Conservation (phyloP, 2,329 filamentous ascomycete genomes). For the Phoma sp. region DNA sequence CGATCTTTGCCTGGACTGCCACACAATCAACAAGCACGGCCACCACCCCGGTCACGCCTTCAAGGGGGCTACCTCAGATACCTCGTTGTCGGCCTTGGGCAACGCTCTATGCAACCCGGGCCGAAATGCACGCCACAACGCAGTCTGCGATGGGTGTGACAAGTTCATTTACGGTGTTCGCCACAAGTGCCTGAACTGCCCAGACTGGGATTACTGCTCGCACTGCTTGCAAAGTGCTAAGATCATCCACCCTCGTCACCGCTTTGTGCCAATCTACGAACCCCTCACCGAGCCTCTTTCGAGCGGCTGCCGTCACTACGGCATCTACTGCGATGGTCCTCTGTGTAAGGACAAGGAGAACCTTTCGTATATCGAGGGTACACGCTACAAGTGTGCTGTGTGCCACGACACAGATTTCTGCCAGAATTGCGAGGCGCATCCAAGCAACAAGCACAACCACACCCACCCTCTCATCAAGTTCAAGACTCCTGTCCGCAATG, state of each 20-base stretch:
- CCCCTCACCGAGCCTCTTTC: constrained; percentile 62
- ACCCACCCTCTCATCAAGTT: constrained; percentile 98
- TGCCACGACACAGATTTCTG: constrained; percentile 97
- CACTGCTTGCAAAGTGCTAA: constrained; percentile 73
- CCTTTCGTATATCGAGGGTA: constrained; percentile 74
- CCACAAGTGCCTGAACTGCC: constrained; percentile 96
- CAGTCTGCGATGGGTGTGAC: constrained; percentile 94
- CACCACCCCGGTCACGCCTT: constrained; percentile 92
- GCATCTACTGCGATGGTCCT: constrained; percentile 94
- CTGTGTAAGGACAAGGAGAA: constrained; percentile 71
- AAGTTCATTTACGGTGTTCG: constrained; percentile 86
- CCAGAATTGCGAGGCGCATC: constrained; percentile 88
- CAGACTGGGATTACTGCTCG: constrained; percentile 95
- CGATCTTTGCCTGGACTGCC: constrained; percentile 88
- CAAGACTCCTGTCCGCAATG: constrained; percentile 87
- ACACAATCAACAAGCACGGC: constrained; percentile 77
- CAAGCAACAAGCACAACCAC: constrained; percentile 84
- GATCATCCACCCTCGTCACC: constrained; percentile 79
- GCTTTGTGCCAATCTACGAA: constrained; percentile 88
- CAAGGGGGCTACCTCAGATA: constrained; percentile 69
- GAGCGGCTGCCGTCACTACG: constrained; percentile 69
- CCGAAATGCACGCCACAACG: constrained; percentile 81
- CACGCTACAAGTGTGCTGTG: constrained; percentile 96
- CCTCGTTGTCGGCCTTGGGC: constrained; percentile 64
- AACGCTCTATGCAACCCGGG: constrained; percentile 76